Evolutionary conservation across 768 basidiomycete species (phyloP).

Genomic region (Rhodotorula toruloides): DNA sequence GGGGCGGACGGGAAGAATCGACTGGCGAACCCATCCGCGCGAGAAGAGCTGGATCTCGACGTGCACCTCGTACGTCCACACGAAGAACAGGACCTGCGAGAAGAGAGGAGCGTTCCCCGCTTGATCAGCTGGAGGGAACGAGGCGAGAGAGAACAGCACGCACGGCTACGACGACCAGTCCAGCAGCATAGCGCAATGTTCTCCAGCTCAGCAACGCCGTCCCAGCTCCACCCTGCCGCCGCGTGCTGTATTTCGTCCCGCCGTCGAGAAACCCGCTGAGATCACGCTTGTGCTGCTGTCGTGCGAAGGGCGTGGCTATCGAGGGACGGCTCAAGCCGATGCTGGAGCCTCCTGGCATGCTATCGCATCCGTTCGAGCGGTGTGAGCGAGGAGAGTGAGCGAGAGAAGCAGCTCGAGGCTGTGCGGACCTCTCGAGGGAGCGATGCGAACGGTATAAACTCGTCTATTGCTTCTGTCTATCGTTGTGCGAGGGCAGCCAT

Average conservation of each 20-base stretch:
- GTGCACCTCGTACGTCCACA: slow-evolving; percentile 60
- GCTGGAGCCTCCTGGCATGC: slow-evolving; percentile 1
- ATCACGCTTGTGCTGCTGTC: neutral
- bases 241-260: neutral
- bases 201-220: neutral
- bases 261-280: neutral
- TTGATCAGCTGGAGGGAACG: neutral
- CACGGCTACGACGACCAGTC: neutral
- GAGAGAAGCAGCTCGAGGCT: neutral
- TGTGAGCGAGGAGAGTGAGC: neutral
- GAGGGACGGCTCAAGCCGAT: neutral
- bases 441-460: neutral
- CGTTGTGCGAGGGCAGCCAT: slow-evolving; percentile 49
- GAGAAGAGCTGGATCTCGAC: slow-evolving; percentile 76
- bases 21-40: slow-evolving; percentile 65
- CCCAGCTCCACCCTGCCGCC: neutral
- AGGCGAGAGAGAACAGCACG: neutral
- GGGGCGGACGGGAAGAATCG: slow-evolving; percentile 62
- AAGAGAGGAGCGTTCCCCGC: neutral
- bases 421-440: neutral
- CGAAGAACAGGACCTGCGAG: slow-evolving; percentile 53
- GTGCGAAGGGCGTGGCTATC: neutral
- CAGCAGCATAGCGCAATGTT: neutral
- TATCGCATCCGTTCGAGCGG: slow-evolving; percentile 1
- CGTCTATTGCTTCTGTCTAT: slow-evolving; percentile 10